These are phyloP conservation scores for Collybia sordida DNA, from an alignment of 768 basidiomycete genomes.

Conservation along the genomic window DNA sequence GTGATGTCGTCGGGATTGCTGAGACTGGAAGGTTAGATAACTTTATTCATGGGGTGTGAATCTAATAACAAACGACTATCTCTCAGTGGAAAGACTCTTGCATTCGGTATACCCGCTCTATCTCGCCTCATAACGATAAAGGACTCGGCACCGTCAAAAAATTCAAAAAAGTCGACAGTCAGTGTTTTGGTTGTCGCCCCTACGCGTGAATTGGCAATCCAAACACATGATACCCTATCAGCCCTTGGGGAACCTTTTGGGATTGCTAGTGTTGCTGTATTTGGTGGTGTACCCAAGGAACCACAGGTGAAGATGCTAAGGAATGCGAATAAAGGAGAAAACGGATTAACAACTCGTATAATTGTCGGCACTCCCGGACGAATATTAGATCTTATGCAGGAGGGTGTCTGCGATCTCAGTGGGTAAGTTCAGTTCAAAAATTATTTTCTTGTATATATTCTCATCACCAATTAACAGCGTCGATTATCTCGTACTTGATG, in stretches of 20 bases:
- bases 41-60: not conserved
- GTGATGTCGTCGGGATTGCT: conserved; percentile 93
- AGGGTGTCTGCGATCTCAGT: conserved; percentile 82
- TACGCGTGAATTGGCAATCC: conserved; percentile 94
- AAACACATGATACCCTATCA: conserved; percentile 85
- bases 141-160: conserved; percentile 22
- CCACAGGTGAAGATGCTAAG: conserved; percentile 72
- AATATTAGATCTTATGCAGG: conserved; percentile 87
- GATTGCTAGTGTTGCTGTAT: conserved; percentile 83
- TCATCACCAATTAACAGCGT: conserved; percentile 50
- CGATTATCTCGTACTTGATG: conserved; percentile 90
- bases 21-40: conserved; percentile 83
- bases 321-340: conserved; percentile 48
- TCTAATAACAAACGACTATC: not conserved
- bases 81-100: conserved; percentile 88
- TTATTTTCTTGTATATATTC: not conserved
- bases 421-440: conserved; percentile 40
- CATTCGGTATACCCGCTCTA: conserved; percentile 92
- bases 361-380: conserved; percentile 96
- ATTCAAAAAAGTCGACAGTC: conserved; percentile 34
- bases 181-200: conserved; percentile 86
- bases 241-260: conserved; percentile 72
- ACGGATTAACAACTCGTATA: conserved; percentile 58
- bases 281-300: conserved; percentile 92
- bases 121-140: conserved; percentile 53